Base-by-base conservation (phyloP, 805 yeast genomes). In the Starmerella kuoi region DNA sequence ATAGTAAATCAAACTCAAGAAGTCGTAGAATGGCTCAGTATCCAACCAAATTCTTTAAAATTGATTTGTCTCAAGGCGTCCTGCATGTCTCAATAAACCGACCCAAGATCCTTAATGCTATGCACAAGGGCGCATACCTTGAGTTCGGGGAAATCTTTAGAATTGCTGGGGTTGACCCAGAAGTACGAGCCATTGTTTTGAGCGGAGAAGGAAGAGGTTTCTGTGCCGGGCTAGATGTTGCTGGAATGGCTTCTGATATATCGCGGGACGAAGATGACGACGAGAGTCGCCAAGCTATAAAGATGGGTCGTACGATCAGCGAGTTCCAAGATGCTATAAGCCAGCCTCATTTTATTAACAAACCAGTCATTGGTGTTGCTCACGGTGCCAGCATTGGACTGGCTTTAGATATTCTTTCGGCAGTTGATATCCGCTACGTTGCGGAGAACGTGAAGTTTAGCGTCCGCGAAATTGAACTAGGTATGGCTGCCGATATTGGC, bases 401-500 rank as follows among this genome's bases (percentile, higher is more conserved):
- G 36, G 88, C 79, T 0, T 49, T 82, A 17, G 91, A 81, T 57
- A 70, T 81, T 34, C 61, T 79, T 6, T 61, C 77, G 12, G 72
- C 80, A 0, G 67, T 70, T 23, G 67, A 75, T 14, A 71, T 81
- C 20, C 68, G 87, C 39, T 57, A 76, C 11, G 74, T 75, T 9
- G 61, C 76, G 3, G 61, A 61, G 24, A 79, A 72, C 48, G 68
- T 72, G 12, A 60, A 55, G 31, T 66, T 79, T 49, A 68, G 79
- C 32, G 71, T 82, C 43, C 72, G 79, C 43, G 93, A 81, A 60
- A 74, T 80, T 46, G 73, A 75, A 47, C 66, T 81, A 41, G 91
- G 88, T 2, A 67, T 82, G 55, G 71, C 82, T 30, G 86, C 91
- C 1, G 91, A 82, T 56, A 78, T 81, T 54, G 93, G 93, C 4